Base-by-base conservation (phyloP, 1,284 basidiomycete species). In the Boletus mariae region DNA sequence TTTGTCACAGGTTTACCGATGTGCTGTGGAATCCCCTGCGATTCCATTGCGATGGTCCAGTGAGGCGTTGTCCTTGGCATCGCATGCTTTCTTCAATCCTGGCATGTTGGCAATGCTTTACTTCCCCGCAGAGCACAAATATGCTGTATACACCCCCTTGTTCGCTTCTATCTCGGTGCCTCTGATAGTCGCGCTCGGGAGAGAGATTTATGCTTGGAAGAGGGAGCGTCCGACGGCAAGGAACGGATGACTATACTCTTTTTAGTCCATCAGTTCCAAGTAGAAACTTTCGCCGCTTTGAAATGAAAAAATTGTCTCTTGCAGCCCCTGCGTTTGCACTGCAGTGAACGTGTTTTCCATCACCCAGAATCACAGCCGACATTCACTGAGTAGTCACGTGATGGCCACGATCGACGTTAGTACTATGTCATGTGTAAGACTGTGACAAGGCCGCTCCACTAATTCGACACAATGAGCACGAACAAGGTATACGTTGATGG, bases 31-130 rank as follows among this genome's bases (percentile, higher is more conserved):
- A 3, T 79, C 80, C 2, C 72, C 83, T 8, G 68, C 63, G 12
- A 71, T 73, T 31, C 75, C 82, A 0, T 77, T 94, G 43, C 68
- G 73, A 41, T 76, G 83, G 59, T 89, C 91, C 1, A 77, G 82
- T 7, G 71, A 78, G 55, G 92, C 94, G 0, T 73, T 87, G 32
- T 78, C 75, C 0, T 77, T 90, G 35, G 84, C 94, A 3, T 95
- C 92, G 13, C 79, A 86, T 40, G 97, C 97, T 0, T 99, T 98
- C 76, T 99, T 97, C 75, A 92, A 94, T 68, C 97, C 95, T 0
- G 88, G 86, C 34, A 98, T 99, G 95, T 75, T 99, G 61, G 94
- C 91, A 6, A 72, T 98, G 64, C 78, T 99, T 25, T 99, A 99
- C 71, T 99, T 99, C 72, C 94, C 94, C 25, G 87, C 92, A 26